Percentiles rank a stretch among this genome's conserved stretches.
Conservation (phyloP, 495 filamentous ascomycete genomes). For the Pseudevernia furfuracea region DNA sequence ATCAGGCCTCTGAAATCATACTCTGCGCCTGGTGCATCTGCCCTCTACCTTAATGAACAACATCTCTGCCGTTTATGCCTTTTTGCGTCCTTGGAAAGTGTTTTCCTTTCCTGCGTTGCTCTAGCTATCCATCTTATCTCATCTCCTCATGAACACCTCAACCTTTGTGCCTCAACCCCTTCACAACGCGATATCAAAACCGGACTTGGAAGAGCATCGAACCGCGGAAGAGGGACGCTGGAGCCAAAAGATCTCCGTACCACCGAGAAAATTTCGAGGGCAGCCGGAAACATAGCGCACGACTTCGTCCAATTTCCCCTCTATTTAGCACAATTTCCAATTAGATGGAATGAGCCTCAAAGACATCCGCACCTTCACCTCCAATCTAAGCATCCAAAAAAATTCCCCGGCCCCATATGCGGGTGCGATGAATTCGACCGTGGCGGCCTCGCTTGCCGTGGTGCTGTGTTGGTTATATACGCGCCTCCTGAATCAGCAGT, state of each 20-base stretch:
- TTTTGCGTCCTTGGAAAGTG: neutral
- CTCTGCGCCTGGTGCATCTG: too few relatives aligned
- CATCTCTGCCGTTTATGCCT: neutral
- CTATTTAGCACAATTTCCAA: neutral
- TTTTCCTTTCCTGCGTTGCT: neutral
- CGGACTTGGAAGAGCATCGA: neutral
- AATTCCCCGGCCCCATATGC: neutral
- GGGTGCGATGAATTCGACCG: neutral
- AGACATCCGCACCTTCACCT: neutral
- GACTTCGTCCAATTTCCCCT: neutral
- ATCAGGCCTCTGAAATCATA: too few relatives aligned
- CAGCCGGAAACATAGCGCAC: neutral
- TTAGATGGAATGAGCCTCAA: too few relatives aligned
- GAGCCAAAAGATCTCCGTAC: neutral
- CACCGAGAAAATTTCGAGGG: too few relatives aligned
- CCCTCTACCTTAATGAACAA: neutral
- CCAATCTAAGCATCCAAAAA: neutral
- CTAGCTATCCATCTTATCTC: neutral
- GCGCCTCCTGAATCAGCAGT: neutral
- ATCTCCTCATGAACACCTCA: neutral
- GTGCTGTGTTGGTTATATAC: neutral
- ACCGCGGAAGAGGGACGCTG: neutral
- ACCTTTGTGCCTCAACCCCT: neutral
- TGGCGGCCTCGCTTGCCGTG: neutral
- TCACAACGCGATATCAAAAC: neutral